These are phyloP conservation scores for Lentinula novae-zelandiae DNA, from an alignment of 1,284 basidiomycete species.

Conservation along the genomic window DNA sequence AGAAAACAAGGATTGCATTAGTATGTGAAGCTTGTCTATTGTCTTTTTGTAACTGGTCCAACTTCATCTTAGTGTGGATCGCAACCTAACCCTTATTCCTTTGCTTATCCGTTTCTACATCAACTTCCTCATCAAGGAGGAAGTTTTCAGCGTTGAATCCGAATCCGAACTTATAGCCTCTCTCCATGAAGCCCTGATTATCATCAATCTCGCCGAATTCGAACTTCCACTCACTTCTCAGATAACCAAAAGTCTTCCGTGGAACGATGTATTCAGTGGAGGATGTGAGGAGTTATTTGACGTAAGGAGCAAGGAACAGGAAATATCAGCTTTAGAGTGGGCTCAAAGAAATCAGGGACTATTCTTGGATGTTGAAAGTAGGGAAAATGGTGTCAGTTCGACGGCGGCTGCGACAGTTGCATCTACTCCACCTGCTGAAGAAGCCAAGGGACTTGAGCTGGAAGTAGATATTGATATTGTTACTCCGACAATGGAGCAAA, in stretches of 20 bases:
- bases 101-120: constrained; percentile 17
- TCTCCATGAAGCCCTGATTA: constrained; percentile 43
- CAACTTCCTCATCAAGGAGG: constrained; percentile 13
- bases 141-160: constrained; percentile 6
- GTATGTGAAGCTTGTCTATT: not conserved
- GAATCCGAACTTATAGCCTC: constrained; percentile 32
- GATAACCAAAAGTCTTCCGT: constrained; percentile 48
- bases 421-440: not conserved
- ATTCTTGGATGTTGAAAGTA: not conserved
- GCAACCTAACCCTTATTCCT: constrained; percentile 15
- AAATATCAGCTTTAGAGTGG: not conserved
- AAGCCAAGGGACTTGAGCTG: not conserved
- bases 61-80: constrained; percentile 4
- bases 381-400: not conserved
- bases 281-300: constrained; percentile 40
- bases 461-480: not conserved
- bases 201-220: constrained; percentile 44
- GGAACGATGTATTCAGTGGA: constrained; percentile 42
- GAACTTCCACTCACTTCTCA: constrained; percentile 57
- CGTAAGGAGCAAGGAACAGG: not conserved
- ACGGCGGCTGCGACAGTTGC: not conserved
- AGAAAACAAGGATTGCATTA: constrained; percentile 10
- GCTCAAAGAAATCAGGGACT: not conserved
- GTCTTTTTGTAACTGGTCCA: not conserved
- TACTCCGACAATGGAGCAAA: not conserved